Evolutionary conservation across 2,329 filamentous ascomycete genomes (phyloP).

Genomic region (Trematosphaeria pertusa): DNA sequence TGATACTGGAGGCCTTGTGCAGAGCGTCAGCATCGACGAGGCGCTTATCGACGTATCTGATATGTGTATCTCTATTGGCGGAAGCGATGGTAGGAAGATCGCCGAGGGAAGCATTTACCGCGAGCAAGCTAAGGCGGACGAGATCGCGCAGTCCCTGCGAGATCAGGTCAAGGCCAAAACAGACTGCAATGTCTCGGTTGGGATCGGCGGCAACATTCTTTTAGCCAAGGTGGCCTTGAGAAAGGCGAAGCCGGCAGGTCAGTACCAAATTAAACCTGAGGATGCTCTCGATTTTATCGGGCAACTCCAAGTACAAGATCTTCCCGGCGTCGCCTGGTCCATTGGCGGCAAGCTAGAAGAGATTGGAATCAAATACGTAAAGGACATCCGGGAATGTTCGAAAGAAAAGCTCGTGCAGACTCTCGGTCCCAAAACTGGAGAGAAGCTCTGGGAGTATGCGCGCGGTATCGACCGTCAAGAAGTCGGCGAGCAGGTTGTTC

Average conservation of each 20-base stretch:
- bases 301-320: conserved; percentile 75
- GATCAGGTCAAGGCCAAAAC: conserved; percentile 75
- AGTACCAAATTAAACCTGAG: conserved; percentile 85
- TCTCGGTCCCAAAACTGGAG: conserved; percentile 90
- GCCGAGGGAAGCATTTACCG: conserved; percentile 74
- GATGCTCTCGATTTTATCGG: conserved; percentile 79
- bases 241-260: conserved; percentile 92
- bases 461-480: conserved; percentile 85
- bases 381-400: conserved; percentile 78
- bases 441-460: conserved; percentile 88
- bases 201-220: conserved; percentile 89
- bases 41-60: conserved; percentile 84
- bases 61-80: conserved; percentile 69
- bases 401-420: conserved; percentile 76
- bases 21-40: conserved; percentile 97
- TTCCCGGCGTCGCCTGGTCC: conserved; percentile 93
- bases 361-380: conserved; percentile 80
- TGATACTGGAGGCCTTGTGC: conserved; percentile 79
- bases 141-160: conserved; percentile 72
- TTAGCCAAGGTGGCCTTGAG: conserved; percentile 89
- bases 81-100: conserved; percentile 69
- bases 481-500: conserved; percentile 82
- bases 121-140: conserved; percentile 80
- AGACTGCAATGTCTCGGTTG: conserved; percentile 87
- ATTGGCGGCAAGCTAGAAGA: conserved; percentile 88